phyloP scores from a whole-genome alignment of 2,329 filamentous ascomycete species.

The Trichophyton simii region DNA sequence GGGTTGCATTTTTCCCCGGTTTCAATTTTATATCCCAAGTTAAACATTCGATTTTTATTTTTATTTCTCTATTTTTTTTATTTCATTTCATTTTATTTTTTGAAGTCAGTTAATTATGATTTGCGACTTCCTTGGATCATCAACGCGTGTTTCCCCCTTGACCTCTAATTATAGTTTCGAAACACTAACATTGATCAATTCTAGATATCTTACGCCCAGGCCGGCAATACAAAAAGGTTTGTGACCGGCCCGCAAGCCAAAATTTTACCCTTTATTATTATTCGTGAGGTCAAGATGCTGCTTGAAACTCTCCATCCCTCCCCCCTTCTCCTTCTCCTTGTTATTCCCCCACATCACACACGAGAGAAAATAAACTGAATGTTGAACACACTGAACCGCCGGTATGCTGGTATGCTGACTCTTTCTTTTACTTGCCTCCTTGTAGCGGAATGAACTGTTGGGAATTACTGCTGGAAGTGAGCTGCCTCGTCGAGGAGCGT shows the following conservation, averaged over 20 bases:
- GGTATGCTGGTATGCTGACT: background rate
- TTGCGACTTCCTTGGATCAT: too few species aligned
- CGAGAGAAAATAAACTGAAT: background rate
- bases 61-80: background rate
- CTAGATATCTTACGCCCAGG: conserved; percentile 1
- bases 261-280: background rate
- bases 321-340: too few species aligned
- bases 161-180: background rate
- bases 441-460: conserved; percentile 38
- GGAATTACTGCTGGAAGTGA: conserved; percentile 44
- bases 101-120: too few species aligned
- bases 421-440: too few species aligned
- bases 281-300: too few species aligned
- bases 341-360: too few species aligned
- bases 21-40: background rate
- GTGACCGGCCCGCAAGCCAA: background rate
- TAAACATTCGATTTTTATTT: background rate
- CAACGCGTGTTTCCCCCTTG: background rate
- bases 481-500: conserved; percentile 41
- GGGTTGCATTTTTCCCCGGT: background rate
- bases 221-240: conserved; percentile 1
- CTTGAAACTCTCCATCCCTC: too few species aligned
- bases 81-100: background rate
- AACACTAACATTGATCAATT: background rate
- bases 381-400: background rate